Percentiles rank a stretch among this genome's conserved stretches.
Conservation (phyloP, 2,329 filamentous ascomycete species). For the Fusarium coffeatum region DNA sequence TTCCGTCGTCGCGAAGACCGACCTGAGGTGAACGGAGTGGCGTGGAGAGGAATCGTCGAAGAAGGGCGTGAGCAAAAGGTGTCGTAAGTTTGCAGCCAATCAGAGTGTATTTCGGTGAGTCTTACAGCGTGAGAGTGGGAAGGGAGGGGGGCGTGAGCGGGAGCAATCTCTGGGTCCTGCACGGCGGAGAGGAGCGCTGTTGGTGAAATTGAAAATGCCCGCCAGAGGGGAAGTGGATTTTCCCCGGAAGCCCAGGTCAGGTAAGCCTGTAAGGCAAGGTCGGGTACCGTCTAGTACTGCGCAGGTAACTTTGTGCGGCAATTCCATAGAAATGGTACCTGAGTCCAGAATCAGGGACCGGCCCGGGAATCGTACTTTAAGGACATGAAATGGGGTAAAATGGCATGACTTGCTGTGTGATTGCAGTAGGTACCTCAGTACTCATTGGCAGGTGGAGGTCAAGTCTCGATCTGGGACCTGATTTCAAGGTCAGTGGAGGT, state of each 20-base stretch:
- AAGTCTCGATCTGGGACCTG: neutral
- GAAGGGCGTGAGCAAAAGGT: slow-evolving; percentile 28
- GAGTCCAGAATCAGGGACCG: slow-evolving; percentile 22
- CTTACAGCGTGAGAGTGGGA: slow-evolving; percentile 19
- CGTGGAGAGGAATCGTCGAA: slow-evolving; percentile 20
- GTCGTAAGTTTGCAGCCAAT: slow-evolving; percentile 5
- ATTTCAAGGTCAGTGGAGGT: slow-evolving; percentile 44
- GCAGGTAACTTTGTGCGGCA: slow-evolving; percentile 20
- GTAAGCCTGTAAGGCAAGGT: neutral
- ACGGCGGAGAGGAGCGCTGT: slow-evolving; percentile 37
- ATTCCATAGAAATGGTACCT: slow-evolving; percentile 27
- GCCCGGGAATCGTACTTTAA: slow-evolving; percentile 31
- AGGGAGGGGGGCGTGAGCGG: slow-evolving; percentile 31
- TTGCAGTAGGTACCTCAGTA: neutral
- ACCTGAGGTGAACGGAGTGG: slow-evolving; percentile 36
- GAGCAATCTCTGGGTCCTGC: slow-evolving; percentile 9
- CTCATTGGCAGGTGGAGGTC: slow-evolving; percentile 31
- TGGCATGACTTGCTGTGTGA: slow-evolving; percentile 24
- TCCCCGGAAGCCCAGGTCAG: slow-evolving; percentile 22
- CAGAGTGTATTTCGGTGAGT: slow-evolving; percentile 1
- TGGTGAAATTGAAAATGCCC: slow-evolving; percentile 25
- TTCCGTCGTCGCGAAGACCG: slow-evolving; percentile 38
- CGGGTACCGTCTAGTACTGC: neutral
- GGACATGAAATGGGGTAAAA: slow-evolving; percentile 32
- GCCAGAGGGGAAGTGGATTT: slow-evolving; percentile 40